Base-by-base conservation (phyloP, 2,329 filamentous ascomycete genomes). In the Colletotrichum falcatum region DNA sequence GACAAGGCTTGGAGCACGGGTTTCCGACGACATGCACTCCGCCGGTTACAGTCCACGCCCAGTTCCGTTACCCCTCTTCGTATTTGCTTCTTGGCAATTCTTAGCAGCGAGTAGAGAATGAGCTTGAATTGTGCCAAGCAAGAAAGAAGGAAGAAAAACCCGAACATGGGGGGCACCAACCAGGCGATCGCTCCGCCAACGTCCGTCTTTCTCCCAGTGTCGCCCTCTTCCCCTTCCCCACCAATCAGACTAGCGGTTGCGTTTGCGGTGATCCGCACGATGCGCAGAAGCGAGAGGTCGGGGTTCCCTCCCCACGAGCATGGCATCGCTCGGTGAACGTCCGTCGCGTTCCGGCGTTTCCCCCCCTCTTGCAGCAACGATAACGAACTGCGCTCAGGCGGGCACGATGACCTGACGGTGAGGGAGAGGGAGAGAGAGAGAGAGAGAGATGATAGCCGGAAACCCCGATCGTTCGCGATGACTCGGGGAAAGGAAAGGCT, bases 291-390 rank as follows among this genome's bases (percentile, higher is more conserved):
- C 60, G 42, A 51, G 49, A 58, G 23, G 20, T 58, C 53, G 58
- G 65, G 58, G 6, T 28, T 2, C 5, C 5, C 5, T 20, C 23
- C 46, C 26, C 51, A 53, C 33, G 46, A 46, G 44, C 60, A 53
- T 64, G 39, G 63, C 65, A 68, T 68, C 60, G 60, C 60, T 58
- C 60, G 65, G 65, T 64, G 51, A 64, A 62, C 46, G 33, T 68
- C 65, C 60, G 65, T 44, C n/a, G 5, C 37, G 20, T n/a, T 30
- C 18, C 33, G n/a, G n/a, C n/a, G n/a, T 37, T 35, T 35, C 7
- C 11, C 33, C 33, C 33, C 33, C 20, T 9, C 28, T 51, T 18
- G 35, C n/a, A 39, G 23, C 18, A 20, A 30, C 16, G 58, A 44
- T 28, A n/a, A 48, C 33, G 14, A 18, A 37, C 28, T 12, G 42